A percentile compares a stretch with the other conserved stretches of the same genome.
Conservation (phyloP, 2,329 filamentous ascomycete species). For the Scolecobasidium constrictum region DNA sequence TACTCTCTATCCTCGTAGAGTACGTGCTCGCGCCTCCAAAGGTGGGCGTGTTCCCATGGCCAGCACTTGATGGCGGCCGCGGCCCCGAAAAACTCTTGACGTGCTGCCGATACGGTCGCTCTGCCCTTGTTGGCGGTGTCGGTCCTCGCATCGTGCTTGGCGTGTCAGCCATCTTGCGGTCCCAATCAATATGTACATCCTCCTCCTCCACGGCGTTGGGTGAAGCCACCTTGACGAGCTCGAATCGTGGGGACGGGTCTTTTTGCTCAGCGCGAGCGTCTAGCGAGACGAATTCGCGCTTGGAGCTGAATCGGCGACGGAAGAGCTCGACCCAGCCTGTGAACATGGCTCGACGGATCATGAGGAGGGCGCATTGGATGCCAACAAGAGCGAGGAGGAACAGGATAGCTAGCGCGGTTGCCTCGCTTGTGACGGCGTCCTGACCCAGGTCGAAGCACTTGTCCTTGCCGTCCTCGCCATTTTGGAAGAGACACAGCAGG, state of each 20-base stretch:
- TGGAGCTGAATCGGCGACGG: conserved; percentile 35
- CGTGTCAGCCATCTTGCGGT: conserved; percentile 8
- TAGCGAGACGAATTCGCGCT: conserved; percentile 79
- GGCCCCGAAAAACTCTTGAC: conserved; percentile 31
- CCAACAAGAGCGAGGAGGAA: conserved; percentile 74
- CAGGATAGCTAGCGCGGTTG: conserved; percentile 70
- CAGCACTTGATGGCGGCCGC: conserved; percentile 20
- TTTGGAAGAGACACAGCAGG: conserved; percentile 57
- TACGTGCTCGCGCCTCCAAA: no score
- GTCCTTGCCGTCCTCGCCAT: conserved; percentile 41
- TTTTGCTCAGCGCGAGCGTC: conserved; percentile 48
- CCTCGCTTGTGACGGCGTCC: conserved; percentile 58
- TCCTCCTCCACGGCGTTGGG: conserved; percentile 4
- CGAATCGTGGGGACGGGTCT: conserved; percentile 19
- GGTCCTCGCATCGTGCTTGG: neutral
- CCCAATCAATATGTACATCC: conserved; percentile 14
- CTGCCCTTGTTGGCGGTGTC: conserved; percentile 14
- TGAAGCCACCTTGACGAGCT: conserved; percentile 22
- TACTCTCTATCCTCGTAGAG: no score
- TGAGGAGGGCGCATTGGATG: conserved; percentile 71
- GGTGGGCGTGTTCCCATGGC: no score
- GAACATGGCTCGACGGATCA: conserved; percentile 77
- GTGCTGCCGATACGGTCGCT: conserved; percentile 28
- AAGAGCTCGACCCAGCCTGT: conserved; percentile 67
- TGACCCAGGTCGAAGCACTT: conserved; percentile 53